Conservation (phyloP, 768 basidiomycete genomes). For the Trametes elegans region DNA sequence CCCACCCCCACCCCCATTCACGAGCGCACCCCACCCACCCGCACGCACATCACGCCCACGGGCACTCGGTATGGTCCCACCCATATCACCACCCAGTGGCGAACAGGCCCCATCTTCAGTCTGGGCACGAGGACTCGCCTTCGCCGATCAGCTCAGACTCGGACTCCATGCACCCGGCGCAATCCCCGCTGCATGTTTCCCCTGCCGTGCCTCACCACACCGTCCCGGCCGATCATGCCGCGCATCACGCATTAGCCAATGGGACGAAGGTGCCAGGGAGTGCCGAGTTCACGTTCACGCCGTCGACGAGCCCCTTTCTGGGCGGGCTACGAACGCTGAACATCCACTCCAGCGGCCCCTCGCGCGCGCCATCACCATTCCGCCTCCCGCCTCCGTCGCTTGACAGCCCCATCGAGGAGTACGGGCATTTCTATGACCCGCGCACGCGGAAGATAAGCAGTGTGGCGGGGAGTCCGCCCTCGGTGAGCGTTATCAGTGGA, state of each 20-base stretch:
- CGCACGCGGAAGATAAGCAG: slow-evolving; percentile 29
- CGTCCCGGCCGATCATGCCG: slow-evolving; percentile 18
- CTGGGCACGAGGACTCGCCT: slow-evolving; percentile 57
- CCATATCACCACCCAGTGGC: slow-evolving; percentile 43
- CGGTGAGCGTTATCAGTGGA: slow-evolving; percentile 18
- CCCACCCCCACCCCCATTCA: slow-evolving; percentile 35
- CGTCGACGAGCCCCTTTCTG: slow-evolving; percentile 78
- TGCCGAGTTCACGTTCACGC: slow-evolving; percentile 50
- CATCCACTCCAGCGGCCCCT: slow-evolving; percentile 67
- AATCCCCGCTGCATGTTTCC: slow-evolving; percentile 30
- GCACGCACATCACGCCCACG: slow-evolving; percentile 31
- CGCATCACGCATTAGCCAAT: slow-evolving; percentile 31
- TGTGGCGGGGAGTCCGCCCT: slow-evolving; percentile 39
- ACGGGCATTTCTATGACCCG: slow-evolving; percentile 19
- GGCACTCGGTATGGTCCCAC: slow-evolving; percentile 35
- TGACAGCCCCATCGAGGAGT: slow-evolving; percentile 30
- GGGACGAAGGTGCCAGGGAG: slow-evolving; percentile 33
- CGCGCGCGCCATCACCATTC: slow-evolving; percentile 71
- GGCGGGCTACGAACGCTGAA: slow-evolving; percentile 74
- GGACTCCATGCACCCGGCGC: slow-evolving; percentile 36
- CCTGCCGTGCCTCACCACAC: slow-evolving; percentile 28
- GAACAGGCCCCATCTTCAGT: slow-evolving; percentile 26
- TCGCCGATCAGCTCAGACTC: slow-evolving; percentile 73
- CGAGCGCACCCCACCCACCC: slow-evolving; percentile 30
- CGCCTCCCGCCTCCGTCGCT: slow-evolving; percentile 52